Evolutionary conservation across 257 asterid genomes (phyloP).

Genomic region (Ilex asprella): DNA sequence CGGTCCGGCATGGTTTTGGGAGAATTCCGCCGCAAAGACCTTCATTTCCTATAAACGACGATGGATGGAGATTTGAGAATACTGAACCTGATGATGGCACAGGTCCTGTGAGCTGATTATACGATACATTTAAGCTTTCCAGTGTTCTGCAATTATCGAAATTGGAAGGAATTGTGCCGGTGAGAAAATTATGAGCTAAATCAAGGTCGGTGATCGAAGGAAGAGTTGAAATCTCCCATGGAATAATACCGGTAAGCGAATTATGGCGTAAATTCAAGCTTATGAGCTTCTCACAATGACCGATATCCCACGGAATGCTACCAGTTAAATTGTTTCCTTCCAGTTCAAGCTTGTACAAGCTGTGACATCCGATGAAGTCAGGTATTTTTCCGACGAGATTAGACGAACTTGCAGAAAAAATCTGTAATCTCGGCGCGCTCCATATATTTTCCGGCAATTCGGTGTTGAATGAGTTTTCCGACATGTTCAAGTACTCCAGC

Average conservation of each 20-base stretch:
- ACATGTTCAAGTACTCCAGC: constrained; percentile 52
- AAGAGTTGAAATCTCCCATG: constrained; percentile 84
- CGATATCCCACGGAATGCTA: constrained; percentile 75
- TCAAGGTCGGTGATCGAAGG: constrained; percentile 73
- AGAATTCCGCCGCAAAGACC: constrained; percentile 70
- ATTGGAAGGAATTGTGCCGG: constrained; percentile 71
- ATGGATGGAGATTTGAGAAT: constrained; percentile 59
- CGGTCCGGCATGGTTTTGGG: constrained; percentile 44
- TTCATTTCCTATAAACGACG: constrained; percentile 68
- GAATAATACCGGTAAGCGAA: constrained; percentile 72
- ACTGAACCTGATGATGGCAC: constrained; percentile 60
- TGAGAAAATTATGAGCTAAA: constrained; percentile 61
- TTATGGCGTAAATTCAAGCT: constrained; percentile 46
- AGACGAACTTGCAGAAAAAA: constrained; percentile 48
- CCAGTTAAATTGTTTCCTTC: constrained; percentile 70
- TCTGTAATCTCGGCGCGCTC: constrained; percentile 58
- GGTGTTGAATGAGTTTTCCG: constrained; percentile 48
- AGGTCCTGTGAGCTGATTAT: constrained; percentile 85
- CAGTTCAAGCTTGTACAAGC: constrained; percentile 55
- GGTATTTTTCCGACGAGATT: constrained; percentile 57
- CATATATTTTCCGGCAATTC: constrained; percentile 60
- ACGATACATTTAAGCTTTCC: constrained; percentile 79
- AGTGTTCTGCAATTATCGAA: constrained; percentile 68
- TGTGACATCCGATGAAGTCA: constrained; percentile 59
- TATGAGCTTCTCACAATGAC: constrained; percentile 71